Base-by-base conservation (phyloP, 2,329 filamentous ascomycete genomes). In the Stagonosporopsis tanaceti region DNA sequence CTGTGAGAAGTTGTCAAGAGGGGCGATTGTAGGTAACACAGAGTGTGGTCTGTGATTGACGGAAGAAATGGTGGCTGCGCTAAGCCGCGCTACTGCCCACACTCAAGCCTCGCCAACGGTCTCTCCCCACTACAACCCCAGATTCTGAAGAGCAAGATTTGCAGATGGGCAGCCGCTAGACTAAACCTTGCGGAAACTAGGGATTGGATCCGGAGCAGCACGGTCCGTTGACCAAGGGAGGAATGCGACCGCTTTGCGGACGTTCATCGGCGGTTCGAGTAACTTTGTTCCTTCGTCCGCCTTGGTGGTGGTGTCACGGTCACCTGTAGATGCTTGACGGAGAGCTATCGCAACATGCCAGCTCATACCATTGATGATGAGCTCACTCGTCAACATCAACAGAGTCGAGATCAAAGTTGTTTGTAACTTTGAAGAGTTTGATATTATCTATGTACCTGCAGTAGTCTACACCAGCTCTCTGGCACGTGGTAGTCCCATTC, bases 51-150 rank as follows among this genome's bases (percentile, higher is more conserved):
- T 66, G 58, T 46, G 39, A 70, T 70, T 70, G 67, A 64, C 58
- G 67, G 67, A 69, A 70, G 65, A 70, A 65, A 54, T 63, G 47
- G 61, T 62, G 56, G 62, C 63, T 62, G 62, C 61, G 50, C 61
- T 65, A 68, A 11, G n/a, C 4, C 11, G 15, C 38, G 38, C 50
- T 58, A 53, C 55, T 48, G 42, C 51, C 32, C 55, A 38, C 50
- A 47, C 20, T 40, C n/a, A 14, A 39, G 47, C 35, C 25, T 47
- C 30, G 35, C 44, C 34, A 57, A 53, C 50, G 50, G 42, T 28
- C 48, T 50, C 59, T 62, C 64, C 58, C 60, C 64, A 62, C 34
- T 34, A 32, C 42, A 39, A 60, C 63, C 58, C 55, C 58, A 63
- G 63, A 61, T 67, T 59, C 62, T 38, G 37, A 42, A 44, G 38